These are phyloP conservation scores for Cladochytrium replicatum DNA, from an alignment of 192 early-diverging fungal genomes.

Conservation along the genomic window DNA sequence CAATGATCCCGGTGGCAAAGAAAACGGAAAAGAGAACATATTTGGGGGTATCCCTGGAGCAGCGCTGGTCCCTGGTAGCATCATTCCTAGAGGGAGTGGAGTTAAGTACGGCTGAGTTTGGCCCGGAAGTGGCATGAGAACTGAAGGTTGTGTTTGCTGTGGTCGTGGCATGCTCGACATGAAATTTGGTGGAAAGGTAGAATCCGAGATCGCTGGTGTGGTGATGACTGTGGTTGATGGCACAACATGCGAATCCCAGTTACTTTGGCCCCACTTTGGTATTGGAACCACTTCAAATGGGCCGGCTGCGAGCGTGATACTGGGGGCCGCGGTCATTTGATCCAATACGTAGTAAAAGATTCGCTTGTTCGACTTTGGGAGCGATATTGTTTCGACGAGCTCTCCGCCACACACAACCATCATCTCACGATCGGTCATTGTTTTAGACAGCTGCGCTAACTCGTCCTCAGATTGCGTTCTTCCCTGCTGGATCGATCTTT, in stretches of 20 bases:
- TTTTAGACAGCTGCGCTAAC: background rate
- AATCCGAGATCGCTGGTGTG: background rate
- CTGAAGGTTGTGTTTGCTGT: background rate
- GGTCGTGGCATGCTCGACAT: background rate
- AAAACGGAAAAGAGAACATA: too few relatives aligned
- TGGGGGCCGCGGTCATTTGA: constrained; percentile 16
- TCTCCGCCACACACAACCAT: constrained; percentile 31
- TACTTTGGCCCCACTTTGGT: constrained; percentile 4
- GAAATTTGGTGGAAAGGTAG: background rate
- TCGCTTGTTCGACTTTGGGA: constrained; percentile 12
- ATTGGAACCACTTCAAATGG: constrained; percentile 28
- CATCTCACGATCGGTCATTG: constrained; percentile 5
- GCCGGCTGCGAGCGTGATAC: constrained; percentile 32
- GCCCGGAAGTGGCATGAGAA: background rate
- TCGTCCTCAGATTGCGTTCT: background rate
- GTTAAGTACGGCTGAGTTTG: constrained; percentile 4
- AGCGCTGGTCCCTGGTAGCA: too few relatives aligned
- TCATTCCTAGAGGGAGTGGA: too few relatives aligned
- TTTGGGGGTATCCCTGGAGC: too few relatives aligned
- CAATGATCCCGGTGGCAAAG: too few relatives aligned
- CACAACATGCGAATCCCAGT: constrained; percentile 8
- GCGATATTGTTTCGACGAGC: constrained; percentile 18
- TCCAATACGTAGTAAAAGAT: constrained; percentile 20
- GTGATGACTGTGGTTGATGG: background rate
- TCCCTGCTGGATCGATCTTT: background rate